Evolutionary conservation across 2,329 filamentous ascomycete species (phyloP).

Genomic region (Colletotrichum chlorophyti): DNA sequence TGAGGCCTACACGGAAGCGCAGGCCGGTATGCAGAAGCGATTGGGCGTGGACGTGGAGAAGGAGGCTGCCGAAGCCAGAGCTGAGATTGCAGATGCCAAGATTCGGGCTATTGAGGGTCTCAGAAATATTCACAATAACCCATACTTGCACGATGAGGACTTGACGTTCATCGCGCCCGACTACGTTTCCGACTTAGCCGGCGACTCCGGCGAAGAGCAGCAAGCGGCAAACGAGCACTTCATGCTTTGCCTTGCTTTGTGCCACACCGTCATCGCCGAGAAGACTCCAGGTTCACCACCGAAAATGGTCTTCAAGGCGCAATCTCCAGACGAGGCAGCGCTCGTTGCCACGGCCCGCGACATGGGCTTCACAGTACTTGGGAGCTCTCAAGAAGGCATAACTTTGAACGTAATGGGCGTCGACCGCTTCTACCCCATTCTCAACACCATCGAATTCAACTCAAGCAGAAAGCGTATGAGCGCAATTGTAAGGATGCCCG

Average conservation of each 20-base stretch:
- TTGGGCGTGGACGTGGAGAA: constrained; percentile 86
- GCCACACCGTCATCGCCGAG: constrained; percentile 95
- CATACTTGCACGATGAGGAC: constrained; percentile 87
- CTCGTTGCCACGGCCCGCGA: constrained; percentile 93
- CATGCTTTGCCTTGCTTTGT: constrained; percentile 94
- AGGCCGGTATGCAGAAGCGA: constrained; percentile 94
- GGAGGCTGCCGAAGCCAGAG: constrained; percentile 74
- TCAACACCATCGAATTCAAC: constrained; percentile 98
- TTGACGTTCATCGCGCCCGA: constrained; percentile 92
- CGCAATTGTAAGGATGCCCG: constrained; percentile 92
- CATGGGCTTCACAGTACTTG: constrained; percentile 92
- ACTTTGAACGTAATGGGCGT: constrained; percentile 86
- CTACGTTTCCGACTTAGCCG: constrained; percentile 83
- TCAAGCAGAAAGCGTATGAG: constrained; percentile 98
- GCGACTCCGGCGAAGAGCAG: constrained; percentile 79
- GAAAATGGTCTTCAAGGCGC: constrained; percentile 92
- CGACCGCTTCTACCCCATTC: constrained; percentile 82
- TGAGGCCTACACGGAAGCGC: constrained; percentile 96
- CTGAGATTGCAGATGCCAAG: constrained; percentile 82
- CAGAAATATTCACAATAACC: constrained; percentile 83
- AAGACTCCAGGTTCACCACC: constrained; percentile 88
- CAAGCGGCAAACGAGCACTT: constrained; percentile 82
- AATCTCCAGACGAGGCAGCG: constrained; percentile 95
- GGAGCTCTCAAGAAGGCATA: constrained; percentile 79
- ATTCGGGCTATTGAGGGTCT: constrained; percentile 74